These are phyloP conservation scores for Neolentinus lepideus DNA, from an alignment of 1,284 basidiomycete species.

Conservation along the genomic window DNA sequence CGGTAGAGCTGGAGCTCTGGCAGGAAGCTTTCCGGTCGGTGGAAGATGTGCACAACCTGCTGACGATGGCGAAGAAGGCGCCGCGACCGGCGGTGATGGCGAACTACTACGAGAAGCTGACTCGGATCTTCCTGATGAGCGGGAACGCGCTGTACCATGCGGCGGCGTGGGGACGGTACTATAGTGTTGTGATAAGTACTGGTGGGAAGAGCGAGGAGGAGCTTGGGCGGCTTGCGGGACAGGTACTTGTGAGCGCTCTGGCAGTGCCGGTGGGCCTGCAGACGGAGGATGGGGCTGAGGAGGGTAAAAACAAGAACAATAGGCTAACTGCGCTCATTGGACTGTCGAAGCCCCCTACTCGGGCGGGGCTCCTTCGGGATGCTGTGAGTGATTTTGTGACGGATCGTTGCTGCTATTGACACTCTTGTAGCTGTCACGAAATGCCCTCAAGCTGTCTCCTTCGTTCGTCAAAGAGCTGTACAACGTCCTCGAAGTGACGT, in stretches of 20 bases:
- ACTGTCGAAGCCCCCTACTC: slow-evolving; percentile 80
- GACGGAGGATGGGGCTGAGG: slow-evolving; percentile 51
- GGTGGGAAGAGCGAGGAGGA: slow-evolving; percentile 69
- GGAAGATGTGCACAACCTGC: slow-evolving; percentile 96
- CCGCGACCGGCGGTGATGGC: slow-evolving; percentile 97
- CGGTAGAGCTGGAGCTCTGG: slow-evolving; percentile 98
- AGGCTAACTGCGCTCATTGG: slow-evolving; percentile 86
- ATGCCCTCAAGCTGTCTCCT: slow-evolving; percentile 82
- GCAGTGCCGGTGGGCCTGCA: slow-evolving; percentile 86
- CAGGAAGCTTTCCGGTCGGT: slow-evolving; percentile 99
- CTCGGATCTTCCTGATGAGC: slow-evolving; percentile 92
- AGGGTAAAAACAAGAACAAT: slow-evolving; percentile 72
- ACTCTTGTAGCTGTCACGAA: slow-evolving; percentile 60
- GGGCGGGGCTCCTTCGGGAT: slow-evolving; percentile 79
- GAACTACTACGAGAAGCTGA: slow-evolving; percentile 98
- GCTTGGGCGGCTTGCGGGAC: slow-evolving; percentile 78
- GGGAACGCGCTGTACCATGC: slow-evolving; percentile 96
- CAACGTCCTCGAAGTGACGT: slow-evolving; percentile 88
- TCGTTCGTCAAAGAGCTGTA: slow-evolving; percentile 77
- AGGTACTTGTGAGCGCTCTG: slow-evolving; percentile 89
- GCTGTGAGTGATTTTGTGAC: slow-evolving; percentile 48
- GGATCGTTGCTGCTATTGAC: slow-evolving; percentile 4
- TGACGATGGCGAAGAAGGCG: slow-evolving; percentile 89
- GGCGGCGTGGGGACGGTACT: slow-evolving; percentile 92
- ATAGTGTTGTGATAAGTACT: slow-evolving; percentile 44